phyloP scores from a whole-genome alignment of 805 yeast genomes.

The Phaffomyces opuntiae region DNA sequence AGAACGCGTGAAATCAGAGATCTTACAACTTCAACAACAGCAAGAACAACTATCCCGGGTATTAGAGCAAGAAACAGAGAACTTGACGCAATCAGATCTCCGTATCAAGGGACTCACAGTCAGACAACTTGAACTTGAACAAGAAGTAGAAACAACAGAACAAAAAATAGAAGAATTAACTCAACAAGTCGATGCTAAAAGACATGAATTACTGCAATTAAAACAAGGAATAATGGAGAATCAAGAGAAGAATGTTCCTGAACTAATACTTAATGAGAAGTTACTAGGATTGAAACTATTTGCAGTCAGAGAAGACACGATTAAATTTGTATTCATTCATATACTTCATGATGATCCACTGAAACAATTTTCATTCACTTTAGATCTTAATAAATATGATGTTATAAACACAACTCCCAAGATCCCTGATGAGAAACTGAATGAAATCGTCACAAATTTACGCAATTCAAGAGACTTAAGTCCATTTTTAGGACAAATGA shows the following conservation, averaged over 20 bases:
- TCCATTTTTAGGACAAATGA: slow-evolving; percentile 16
- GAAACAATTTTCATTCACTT: slow-evolving; percentile 34
- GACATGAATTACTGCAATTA: slow-evolving; percentile 27
- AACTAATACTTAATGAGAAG: slow-evolving; percentile 43
- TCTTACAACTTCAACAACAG: background rate
- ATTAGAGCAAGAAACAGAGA: slow-evolving; percentile 10
- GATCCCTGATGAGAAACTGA: slow-evolving; percentile 22
- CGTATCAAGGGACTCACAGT: slow-evolving; percentile 25
- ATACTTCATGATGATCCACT: slow-evolving; percentile 38
- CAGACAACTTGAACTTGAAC: slow-evolving; percentile 29
- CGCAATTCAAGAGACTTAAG: slow-evolving; percentile 17
- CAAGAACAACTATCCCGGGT: background rate
- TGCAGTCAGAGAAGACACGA: slow-evolving; percentile 38
- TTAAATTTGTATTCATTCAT: slow-evolving; percentile 43
- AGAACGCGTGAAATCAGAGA: slow-evolving; percentile 4
- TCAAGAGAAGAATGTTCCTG: slow-evolving; percentile 41
- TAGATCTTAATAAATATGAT: slow-evolving; percentile 38
- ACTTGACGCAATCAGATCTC: slow-evolving; percentile 29
- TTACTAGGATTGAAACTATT: slow-evolving; percentile 50
- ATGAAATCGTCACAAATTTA: slow-evolving; percentile 9
- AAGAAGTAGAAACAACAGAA: slow-evolving; percentile 24
- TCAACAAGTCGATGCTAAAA: slow-evolving; percentile 24
- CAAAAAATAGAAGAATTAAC: slow-evolving; percentile 29
- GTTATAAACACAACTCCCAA: slow-evolving; percentile 37
- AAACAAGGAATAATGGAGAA: slow-evolving; percentile 35